Percentiles rank a stretch among this genome's conserved stretches.
Evolutionary conservation across 306 rosid genomes (phyloP).

Genomic region (Sesbania bispinosa): DNA sequence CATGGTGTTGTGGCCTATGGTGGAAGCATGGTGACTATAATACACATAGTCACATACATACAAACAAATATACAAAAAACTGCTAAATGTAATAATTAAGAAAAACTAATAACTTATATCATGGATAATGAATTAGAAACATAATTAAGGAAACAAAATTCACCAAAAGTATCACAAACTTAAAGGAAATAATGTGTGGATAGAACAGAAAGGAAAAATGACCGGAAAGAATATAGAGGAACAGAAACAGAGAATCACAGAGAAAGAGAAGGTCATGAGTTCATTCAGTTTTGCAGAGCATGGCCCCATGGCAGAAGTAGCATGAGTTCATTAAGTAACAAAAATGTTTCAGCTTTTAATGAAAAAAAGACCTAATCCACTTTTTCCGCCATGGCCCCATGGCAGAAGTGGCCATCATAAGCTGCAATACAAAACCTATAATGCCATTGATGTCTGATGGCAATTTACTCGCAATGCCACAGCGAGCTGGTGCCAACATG

Average conservation of each 20-base stretch:
- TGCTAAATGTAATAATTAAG: too few species aligned
- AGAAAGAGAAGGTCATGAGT: conserved; percentile 12
- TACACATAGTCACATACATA: not conserved
- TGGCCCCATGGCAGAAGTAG: too few species aligned
- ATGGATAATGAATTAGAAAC: not conserved
- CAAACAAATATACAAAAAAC: not conserved
- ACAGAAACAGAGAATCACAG: not conserved
- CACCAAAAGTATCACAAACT: not conserved
- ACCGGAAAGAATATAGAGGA: not conserved
- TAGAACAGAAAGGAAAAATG: not conserved
- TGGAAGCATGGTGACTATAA: not conserved
- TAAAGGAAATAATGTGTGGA: not conserved
- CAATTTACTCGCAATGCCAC: not conserved
- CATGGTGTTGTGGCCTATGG: not conserved
- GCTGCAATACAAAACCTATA: not conserved
- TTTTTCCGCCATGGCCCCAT: not conserved
- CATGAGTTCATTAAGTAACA: not conserved
- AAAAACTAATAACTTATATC: not conserved
- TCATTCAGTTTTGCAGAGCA: too few species aligned
- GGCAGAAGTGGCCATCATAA: not conserved
- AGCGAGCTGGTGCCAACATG: not conserved
- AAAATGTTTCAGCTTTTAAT: not conserved
- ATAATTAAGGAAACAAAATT: not conserved
- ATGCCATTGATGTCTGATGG: not conserved
- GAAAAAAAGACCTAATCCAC: not conserved